Percentiles rank a stretch among this genome's conserved stretches.
Conservation (phyloP, 179 eudicot species). For the Beta macrorhiza region DNA sequence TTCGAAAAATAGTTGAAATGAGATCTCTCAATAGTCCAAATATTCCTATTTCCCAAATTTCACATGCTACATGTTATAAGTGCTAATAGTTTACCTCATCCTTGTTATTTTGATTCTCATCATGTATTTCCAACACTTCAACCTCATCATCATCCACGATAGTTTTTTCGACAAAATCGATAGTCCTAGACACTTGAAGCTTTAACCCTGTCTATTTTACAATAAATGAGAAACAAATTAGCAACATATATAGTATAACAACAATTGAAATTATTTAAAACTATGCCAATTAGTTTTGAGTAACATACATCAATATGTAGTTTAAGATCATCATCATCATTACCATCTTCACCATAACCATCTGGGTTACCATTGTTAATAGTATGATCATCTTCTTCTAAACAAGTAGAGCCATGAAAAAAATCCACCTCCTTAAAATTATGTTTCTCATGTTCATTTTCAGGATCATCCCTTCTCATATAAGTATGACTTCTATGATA, state of each 20-base stretch:
- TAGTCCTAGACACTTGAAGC: conserved; percentile 32
- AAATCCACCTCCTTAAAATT: conserved; percentile 46
- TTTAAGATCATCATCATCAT: conserved; percentile 22
- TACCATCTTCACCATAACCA: neutral
- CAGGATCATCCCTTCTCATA: neutral
- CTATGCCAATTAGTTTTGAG: neutral
- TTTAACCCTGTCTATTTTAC: conserved; percentile 37
- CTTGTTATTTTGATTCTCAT: conserved; percentile 22
- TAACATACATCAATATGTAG: conserved; percentile 33
- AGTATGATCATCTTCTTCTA: conserved; percentile 8
- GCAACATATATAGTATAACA: neutral
- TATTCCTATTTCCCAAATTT: too few species aligned
- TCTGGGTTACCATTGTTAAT: neutral
- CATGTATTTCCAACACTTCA: conserved; percentile 18
- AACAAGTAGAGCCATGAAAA: conserved; percentile 26
- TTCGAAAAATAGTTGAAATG: too few species aligned
- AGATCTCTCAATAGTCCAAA: too few species aligned
- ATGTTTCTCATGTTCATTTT: conserved; percentile 20
- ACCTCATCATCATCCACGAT: conserved; percentile 28
- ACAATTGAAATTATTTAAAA: neutral
- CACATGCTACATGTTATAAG: neutral
- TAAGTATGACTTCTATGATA: conserved; percentile 17
- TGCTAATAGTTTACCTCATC: conserved; percentile 29
- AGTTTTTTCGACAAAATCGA: conserved; percentile 25
- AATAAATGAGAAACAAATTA: neutral